Conservation (phyloP, 495 filamentous ascomycete species). For the Hypomontagnella submonticulosa region DNA sequence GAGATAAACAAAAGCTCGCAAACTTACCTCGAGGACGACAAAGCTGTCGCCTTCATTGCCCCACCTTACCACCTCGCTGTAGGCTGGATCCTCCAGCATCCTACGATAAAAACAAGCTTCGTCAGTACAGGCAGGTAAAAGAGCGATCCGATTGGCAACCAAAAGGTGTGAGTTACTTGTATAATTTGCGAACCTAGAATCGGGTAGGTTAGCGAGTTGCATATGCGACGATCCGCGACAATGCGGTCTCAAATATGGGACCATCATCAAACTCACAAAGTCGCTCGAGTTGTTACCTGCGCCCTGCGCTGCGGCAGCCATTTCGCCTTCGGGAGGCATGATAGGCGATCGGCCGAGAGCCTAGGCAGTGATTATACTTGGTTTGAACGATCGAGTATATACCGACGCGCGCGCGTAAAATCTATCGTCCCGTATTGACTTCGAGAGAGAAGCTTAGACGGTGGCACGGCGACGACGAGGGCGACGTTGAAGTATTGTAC, state of each 20-base stretch:
- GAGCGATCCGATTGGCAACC: constrained; percentile 13
- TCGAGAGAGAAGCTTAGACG: constrained; percentile 21
- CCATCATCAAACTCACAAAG: constrained; percentile 55
- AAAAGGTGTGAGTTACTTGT: constrained; percentile 73
- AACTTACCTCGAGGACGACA: constrained; percentile 90
- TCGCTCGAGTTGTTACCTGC: constrained; percentile 61
- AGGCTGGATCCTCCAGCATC: constrained; percentile 96
- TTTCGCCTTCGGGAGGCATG: constrained; percentile 58
- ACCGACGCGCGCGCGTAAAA: constrained; percentile 35
- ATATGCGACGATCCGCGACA: constrained; percentile 38
- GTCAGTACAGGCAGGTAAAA: constrained; percentile 25
- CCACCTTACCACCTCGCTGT: constrained; percentile 94
- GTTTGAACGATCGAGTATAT: constrained; percentile 21
- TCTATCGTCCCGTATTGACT: constrained; percentile 19
- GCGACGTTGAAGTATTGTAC: constrained; percentile 26
- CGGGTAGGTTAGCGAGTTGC: constrained; percentile 26
- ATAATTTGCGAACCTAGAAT: constrained; percentile 91
- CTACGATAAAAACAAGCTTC: constrained; percentile 60
- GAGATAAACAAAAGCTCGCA: constrained; percentile 7
- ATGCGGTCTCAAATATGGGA: constrained; percentile 24
- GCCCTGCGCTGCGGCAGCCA: constrained; percentile 52
- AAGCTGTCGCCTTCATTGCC: constrained; percentile 95
- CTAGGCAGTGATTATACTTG: constrained; percentile 6
- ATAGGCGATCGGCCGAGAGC: constrained; percentile 43
- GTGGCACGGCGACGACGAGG: constrained; percentile 24